A percentile compares a stretch with the other conserved stretches of the same genome.
Conservation (phyloP, 1,139 yeast genomes). For the Sugiyamaella japonica region DNA sequence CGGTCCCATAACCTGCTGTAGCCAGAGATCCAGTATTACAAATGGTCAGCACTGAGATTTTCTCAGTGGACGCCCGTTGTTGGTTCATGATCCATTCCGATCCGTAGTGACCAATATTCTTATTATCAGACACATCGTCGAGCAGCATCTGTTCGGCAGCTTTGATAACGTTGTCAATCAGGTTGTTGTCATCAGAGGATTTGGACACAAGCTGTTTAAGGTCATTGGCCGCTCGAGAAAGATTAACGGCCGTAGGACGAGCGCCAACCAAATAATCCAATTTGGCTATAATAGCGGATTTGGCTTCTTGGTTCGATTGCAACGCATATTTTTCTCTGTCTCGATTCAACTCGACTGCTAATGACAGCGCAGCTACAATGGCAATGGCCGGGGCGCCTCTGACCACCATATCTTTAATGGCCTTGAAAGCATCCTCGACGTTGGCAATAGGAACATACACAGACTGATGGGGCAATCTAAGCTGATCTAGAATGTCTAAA, state of each 20-base stretch:
- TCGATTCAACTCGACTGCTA: conserved; percentile 63
- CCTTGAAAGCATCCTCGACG: conserved; percentile 73
- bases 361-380: conserved; percentile 83
- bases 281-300: conserved; percentile 38
- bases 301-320: conserved; percentile 20
- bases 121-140: conserved; percentile 76
- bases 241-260: conserved; percentile 94
- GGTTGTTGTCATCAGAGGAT: conserved; percentile 36
- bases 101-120: conserved; percentile 78
- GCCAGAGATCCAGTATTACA: conserved; percentile 70
- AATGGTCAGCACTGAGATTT: conserved; percentile 77
- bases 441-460: conserved; percentile 59
- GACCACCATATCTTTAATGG: conserved; percentile 87
- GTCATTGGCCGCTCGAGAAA: conserved; percentile 72
- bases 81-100: conserved; percentile 58
- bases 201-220: conserved; percentile 43
- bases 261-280: conserved; percentile 71
- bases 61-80: conserved; percentile 21
- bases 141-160: conserved; percentile 64
- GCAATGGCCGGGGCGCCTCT: conserved; percentile 99
- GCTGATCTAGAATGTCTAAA: conserved; percentile 75
- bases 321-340: conserved; percentile 12
- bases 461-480: conserved; percentile 76
- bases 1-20: conserved; percentile 97
- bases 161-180: conserved; percentile 46